A percentile compares a stretch with the other conserved stretches of the same genome.
These are phyloP conservation scores for Penicillium hesseltinei DNA, from an alignment of 2,329 filamentous ascomycete genomes.

Conservation along the genomic window DNA sequence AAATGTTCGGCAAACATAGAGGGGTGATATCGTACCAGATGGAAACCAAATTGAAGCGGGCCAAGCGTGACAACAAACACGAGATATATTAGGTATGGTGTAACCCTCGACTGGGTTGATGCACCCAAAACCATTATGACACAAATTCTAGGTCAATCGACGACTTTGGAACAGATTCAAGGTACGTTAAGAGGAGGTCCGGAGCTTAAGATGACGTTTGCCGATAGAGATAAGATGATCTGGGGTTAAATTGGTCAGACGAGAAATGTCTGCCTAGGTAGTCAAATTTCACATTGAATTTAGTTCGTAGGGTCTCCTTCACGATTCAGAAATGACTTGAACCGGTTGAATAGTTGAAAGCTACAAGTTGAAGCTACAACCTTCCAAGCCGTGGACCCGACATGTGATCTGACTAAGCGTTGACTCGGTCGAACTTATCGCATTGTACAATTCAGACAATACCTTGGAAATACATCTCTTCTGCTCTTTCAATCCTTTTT, in stretches of 20 bases:
- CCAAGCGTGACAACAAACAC: slow-evolving; percentile 77
- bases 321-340: neutral
- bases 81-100: slow-evolving; percentile 73
- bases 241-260: neutral
- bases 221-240: neutral
- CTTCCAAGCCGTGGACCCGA: neutral
- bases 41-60: slow-evolving; percentile 90
- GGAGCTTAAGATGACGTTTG: neutral
- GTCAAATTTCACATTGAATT: neutral
- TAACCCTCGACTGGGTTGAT: slow-evolving; percentile 48
- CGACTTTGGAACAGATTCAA: neutral
- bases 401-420: slow-evolving; percentile 11
- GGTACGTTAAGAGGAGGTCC: neutral
- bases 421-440: neutral
- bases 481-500: neutral
- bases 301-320: neutral
- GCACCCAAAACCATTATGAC: slow-evolving; percentile 24
- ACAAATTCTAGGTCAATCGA: neutral
- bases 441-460: slow-evolving; percentile 6
- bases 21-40: slow-evolving; percentile 62
- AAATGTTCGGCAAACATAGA: neutral
- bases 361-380: neutral
- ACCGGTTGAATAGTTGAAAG: neutral
- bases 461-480: neutral
- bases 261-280: neutral